phyloP scores from a whole-genome alignment of 1,284 basidiomycete genomes.

The Salmacisia buchloeana region DNA sequence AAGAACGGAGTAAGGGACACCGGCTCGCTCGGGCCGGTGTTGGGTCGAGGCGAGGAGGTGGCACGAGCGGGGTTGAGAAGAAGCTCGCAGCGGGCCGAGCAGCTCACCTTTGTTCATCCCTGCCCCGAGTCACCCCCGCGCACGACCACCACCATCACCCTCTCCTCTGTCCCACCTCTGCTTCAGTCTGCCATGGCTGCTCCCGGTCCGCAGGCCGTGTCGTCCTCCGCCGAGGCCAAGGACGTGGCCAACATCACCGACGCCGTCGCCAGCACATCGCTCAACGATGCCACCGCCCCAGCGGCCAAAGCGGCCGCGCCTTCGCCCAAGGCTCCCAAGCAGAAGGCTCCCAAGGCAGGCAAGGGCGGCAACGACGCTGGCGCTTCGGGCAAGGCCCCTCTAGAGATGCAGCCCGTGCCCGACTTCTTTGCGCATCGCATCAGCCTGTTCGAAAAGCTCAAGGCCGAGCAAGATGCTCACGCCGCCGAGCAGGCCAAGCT shows the following conservation, averaged over 20 bases:
- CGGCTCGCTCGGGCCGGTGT: too few species aligned
- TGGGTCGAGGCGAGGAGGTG: too few species aligned
- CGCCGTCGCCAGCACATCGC: slow-evolving; percentile 23
- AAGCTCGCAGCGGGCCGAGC: too few species aligned
- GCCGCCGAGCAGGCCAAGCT: slow-evolving; percentile 69
- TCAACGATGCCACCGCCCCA: slow-evolving; percentile 15
- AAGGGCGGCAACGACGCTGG: slow-evolving; percentile 22
- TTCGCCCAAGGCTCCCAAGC: slow-evolving; percentile 18
- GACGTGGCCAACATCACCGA: slow-evolving; percentile 34
- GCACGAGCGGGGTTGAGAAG: too few species aligned
- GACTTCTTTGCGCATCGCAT: slow-evolving; percentile 84
- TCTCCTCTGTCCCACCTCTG: neutral
- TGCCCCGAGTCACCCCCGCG: neutral
- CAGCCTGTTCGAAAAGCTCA: slow-evolving; percentile 82
- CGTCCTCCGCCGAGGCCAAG: slow-evolving; percentile 26
- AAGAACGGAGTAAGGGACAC: too few species aligned
- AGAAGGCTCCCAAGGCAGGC: slow-evolving; percentile 32
- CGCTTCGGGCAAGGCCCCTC: slow-evolving; percentile 26
- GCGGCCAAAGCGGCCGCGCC: slow-evolving; percentile 18
- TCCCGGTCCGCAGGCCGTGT: slow-evolving; percentile 23
- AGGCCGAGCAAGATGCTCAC: slow-evolving; percentile 75
- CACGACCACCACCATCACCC: neutral
- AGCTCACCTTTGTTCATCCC: too few species aligned
- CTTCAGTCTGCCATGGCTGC: neutral
- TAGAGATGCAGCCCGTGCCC: slow-evolving; percentile 73